A percentile compares a stretch with the other conserved stretches of the same genome.
phyloP scores from a whole-genome alignment of 1,284 basidiomycete genomes.

The Tranzscheliella williamsii region DNA sequence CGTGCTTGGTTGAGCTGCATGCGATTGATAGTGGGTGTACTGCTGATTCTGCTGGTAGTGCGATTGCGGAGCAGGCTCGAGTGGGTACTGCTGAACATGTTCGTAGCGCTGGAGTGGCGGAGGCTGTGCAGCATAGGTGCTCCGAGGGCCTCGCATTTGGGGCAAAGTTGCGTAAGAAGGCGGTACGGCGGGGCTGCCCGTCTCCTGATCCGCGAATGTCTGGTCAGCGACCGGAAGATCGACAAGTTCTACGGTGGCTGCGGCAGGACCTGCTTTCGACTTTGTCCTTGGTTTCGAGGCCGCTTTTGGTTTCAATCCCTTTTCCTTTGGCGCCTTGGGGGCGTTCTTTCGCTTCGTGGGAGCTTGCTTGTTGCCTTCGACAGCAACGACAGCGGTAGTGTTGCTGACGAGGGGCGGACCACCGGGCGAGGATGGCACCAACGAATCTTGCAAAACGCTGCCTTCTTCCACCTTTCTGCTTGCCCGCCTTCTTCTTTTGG shows the following conservation, averaged over 20 bases:
- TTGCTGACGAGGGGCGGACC: no score
- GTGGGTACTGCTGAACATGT: background rate
- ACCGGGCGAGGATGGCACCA: no score
- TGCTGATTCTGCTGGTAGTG: conserved; percentile 4
- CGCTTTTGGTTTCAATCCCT: background rate
- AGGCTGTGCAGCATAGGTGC: background rate
- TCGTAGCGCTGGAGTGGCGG: background rate
- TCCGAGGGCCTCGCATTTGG: background rate
- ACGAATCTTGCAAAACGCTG: background rate
- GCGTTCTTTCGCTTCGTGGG: background rate
- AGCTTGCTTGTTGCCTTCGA: background rate
- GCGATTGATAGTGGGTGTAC: conserved; percentile 3
- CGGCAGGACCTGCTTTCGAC: no score
- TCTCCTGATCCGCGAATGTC: background rate
- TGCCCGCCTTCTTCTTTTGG: background rate
- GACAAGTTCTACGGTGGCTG: background rate
- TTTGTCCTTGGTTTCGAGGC: background rate
- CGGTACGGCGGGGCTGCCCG: background rate
- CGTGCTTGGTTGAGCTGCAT: no score
- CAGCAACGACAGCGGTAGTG: background rate
- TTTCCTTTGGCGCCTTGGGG: conserved; percentile 22
- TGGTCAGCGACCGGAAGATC: background rate
- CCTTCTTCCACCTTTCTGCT: background rate
- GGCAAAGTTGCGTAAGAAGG: background rate
- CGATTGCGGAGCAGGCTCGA: conserved; percentile 1